Percentiles rank a stretch among this genome's conserved stretches.
Evolutionary conservation across 2,329 filamentous ascomycete genomes (phyloP).

Genomic region (Neofusicoccum umdonicola): DNA sequence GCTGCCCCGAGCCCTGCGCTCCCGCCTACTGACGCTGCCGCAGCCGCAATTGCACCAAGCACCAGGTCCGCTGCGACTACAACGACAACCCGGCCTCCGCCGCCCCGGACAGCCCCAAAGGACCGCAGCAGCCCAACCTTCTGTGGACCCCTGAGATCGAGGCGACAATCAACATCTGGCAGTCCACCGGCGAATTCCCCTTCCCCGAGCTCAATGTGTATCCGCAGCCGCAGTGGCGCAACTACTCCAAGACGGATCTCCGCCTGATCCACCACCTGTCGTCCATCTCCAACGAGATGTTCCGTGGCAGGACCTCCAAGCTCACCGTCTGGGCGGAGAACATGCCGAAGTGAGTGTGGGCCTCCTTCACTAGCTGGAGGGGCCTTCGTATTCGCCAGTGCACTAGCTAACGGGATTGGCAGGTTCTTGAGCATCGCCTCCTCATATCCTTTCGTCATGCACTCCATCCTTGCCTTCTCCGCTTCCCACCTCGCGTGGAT

Average conservation of each 20-base stretch:
- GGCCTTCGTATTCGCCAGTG: slow-evolving; percentile 28
- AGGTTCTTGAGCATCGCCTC: slow-evolving; percentile 82
- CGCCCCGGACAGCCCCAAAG: slow-evolving; percentile 50
- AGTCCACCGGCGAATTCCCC: slow-evolving; percentile 77
- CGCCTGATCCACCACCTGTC: slow-evolving; percentile 89
- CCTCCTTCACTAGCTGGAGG: slow-evolving; percentile 21
- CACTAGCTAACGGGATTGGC: slow-evolving; percentile 29
- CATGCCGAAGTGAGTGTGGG: slow-evolving; percentile 75
- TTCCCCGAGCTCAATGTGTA: slow-evolving; percentile 79
- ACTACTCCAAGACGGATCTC: slow-evolving; percentile 74
- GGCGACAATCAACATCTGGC: slow-evolving; percentile 77
- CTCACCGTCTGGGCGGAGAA: slow-evolving; percentile 92
- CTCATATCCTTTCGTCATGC: slow-evolving; percentile 86
- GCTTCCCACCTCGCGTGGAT: slow-evolving; percentile 90
- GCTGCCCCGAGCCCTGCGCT: background rate
- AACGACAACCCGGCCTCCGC: slow-evolving; percentile 78
- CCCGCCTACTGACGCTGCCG: background rate
- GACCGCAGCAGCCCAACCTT: slow-evolving; percentile 59
- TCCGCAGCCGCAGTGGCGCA: slow-evolving; percentile 69
- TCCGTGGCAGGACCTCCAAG: slow-evolving; percentile 71
- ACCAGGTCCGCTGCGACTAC: slow-evolving; percentile 97
- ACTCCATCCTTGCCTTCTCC: slow-evolving; percentile 87
- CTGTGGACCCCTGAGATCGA: slow-evolving; percentile 87
- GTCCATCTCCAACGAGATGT: slow-evolving; percentile 79
- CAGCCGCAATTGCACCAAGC: slow-evolving; percentile 97